phyloP scores from a whole-genome alignment of 352 stramenopile species.

The Phytophthora quininea region DNA sequence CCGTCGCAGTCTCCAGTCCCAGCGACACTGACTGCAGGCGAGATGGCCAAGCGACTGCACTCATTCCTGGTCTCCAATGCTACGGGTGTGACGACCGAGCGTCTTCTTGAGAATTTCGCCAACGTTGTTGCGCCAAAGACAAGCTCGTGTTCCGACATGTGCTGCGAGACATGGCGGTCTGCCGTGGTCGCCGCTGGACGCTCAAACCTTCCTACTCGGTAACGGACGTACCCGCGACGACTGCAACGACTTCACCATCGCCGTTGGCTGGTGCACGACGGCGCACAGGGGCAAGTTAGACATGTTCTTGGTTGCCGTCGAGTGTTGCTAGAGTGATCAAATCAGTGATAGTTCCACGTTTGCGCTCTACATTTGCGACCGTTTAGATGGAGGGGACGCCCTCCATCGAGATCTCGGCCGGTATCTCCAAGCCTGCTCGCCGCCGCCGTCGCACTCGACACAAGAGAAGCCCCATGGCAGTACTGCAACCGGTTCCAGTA shows the following conservation, averaged over 20 bases:
- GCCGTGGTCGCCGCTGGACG: conserved; percentile 68
- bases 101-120: conserved; percentile 90
- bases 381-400: conserved; percentile 9
- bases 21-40: conserved; percentile 41
- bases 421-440: conserved; percentile 21
- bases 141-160: conserved; percentile 89
- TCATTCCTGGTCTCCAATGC: conserved; percentile 71
- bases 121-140: conserved; percentile 82
- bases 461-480: conserved; percentile 3
- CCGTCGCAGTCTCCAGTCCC: conserved; percentile 9
- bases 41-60: conserved; percentile 80
- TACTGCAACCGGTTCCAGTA: conserved; percentile 6
- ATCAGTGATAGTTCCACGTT: background rate
- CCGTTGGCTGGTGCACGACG: background rate
- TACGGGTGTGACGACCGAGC: conserved; percentile 85
- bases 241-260: background rate
- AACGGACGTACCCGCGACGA: background rate
- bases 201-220: conserved; percentile 67
- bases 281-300: background rate
- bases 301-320: background rate
- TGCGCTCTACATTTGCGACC: conserved; percentile 1
- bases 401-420: conserved; percentile 22
- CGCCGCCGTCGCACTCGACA: conserved; percentile 25
- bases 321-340: background rate
- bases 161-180: conserved; percentile 83